Percentiles rank a stretch among this genome's conserved stretches.
Conservation (phyloP, 345 rosid species). For the Combretum micranthum region DNA sequence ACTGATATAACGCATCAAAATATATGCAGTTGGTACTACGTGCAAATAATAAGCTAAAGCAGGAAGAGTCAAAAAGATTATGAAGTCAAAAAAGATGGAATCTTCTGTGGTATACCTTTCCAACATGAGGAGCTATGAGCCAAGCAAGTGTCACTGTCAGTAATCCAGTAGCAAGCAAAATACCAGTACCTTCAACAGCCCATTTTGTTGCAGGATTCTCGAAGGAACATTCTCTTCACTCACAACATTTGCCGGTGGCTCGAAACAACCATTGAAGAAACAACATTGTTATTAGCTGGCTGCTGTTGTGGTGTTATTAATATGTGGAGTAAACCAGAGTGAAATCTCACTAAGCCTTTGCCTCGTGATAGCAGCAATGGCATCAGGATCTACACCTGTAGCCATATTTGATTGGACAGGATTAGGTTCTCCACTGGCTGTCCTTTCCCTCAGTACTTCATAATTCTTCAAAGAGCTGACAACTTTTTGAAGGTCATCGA, state of each 20-base stretch:
- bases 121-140: constrained; percentile 97
- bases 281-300: constrained; percentile 28
- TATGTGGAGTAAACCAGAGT: constrained; percentile 70
- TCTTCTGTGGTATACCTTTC: constrained; percentile 49
- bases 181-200: constrained; percentile 97
- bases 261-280: constrained; percentile 56
- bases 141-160: constrained; percentile 90
- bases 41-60: not conserved
- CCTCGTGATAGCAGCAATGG: constrained; percentile 70
- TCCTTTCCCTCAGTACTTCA: constrained; percentile 63
- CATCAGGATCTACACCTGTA: constrained; percentile 67
- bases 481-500: constrained; percentile 57
- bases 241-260: constrained; percentile 47
- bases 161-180: constrained; percentile 84
- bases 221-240: constrained; percentile 38
- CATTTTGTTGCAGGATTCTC: constrained; percentile 82
- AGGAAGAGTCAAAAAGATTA: not conserved
- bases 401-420: constrained; percentile 30
- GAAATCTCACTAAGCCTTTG: constrained; percentile 81
- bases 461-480: constrained; percentile 66
- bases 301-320: constrained; percentile 9
- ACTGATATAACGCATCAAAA: too few relatives aligned
- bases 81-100: not conserved
- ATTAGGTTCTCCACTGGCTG: constrained; percentile 58
- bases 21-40: too few relatives aligned